Evolutionary conservation across 1,284 basidiomycete species (phyloP), one percentile per base, ranked within the genome.

Genomic region (Leccinum fuscescens): DNA sequence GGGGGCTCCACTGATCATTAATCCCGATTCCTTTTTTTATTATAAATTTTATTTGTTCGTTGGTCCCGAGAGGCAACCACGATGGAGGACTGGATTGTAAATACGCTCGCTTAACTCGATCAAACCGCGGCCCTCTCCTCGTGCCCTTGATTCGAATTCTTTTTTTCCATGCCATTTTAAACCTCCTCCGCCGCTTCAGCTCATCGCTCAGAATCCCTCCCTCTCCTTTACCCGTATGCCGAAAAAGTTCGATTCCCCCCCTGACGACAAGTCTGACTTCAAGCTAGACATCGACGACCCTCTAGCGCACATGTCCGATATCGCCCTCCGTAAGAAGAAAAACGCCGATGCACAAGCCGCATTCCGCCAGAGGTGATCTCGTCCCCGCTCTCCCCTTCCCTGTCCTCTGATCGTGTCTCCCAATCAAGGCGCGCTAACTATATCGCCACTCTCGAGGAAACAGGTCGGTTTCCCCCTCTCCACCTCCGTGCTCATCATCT

Each of bases 391-490:
- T 11, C 52, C 42, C 53, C 17, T 54, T 56, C 54, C 42, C 55
- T 35, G 20, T 54, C 61, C 49, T 58, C 70, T 71, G 61, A 72
- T 74, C 64, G 15, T 79, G 78, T 72, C 89, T 59, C 59, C 77
- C 20, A 48, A 85, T 67, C 83, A 48, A 79, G 90, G 68, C 81
- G 90, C 65, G 88, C 89, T 55, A 92, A 90, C 75, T 93, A 93
- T 73, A 93, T 93, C 71, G 85, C 89, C 52, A 92, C 90, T n/a
- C 82, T 93, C 65, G 91, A 93, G 74, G 90, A 91, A 75, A 91
- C 90, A 79, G 90, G 90, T 89, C 70, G 77, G 74, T 64, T 31
- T 53, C 58, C 24, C 61, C 60, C 63, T 59, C 66, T 63, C 60
- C 57, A 50, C 61, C 57, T 20, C 62, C 59, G 61, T 66, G 58